Base-by-base conservation (phyloP, 108 stramenopile species). In the Parietichytrium sp. region DNA sequence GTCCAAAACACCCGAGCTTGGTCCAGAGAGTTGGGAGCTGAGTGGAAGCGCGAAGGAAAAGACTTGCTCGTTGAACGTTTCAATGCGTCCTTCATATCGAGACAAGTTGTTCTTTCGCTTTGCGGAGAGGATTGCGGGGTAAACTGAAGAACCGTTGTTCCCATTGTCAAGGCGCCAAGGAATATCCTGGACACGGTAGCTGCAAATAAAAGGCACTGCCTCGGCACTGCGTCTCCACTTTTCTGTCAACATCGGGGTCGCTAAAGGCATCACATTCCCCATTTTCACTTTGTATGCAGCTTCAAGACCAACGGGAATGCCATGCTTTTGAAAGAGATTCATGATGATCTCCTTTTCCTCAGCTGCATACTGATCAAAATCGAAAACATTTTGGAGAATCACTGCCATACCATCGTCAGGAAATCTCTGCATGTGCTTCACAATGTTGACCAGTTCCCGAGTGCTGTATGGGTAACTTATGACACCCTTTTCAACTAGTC, bases 371-470 rank as follows among this genome's bases (percentile, higher is more conserved):
- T 87, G 80, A 79, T 95, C 95, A 54, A 93, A 93, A 45, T 88
- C 91, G 23, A 96, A 79, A 8, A 96, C 92, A 85, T 95, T 94
- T 25, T 88, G 79, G n/a, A 96, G 72, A n/a, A 93, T 91, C 23
- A 47, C 78, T 26, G 79, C 88, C 6, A 93, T 51, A 15, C 90
- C 91, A 82, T 96, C 94, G 8, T 83, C 79, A 3, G 93, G 93
- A 77, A 89, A 96, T 3, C 81, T 49, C 26, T 93, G 83, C 49
- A 94, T 31, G 85, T 96, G 96, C 79, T 90, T 89, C 12, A 90
- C 91, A 1, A 94, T 91, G 16, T 87, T 84, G 29, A 95, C 93
- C 10, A 92, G 90, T 82, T 96, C 96, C 3, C 96, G 86, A 29
- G 87, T 81, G 42, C 86, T 86, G 85, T 89, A 96, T 20, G 94